phyloP scores from a whole-genome alignment of 164 flowering plant genomes.

The Stephania cephalantha region DNA sequence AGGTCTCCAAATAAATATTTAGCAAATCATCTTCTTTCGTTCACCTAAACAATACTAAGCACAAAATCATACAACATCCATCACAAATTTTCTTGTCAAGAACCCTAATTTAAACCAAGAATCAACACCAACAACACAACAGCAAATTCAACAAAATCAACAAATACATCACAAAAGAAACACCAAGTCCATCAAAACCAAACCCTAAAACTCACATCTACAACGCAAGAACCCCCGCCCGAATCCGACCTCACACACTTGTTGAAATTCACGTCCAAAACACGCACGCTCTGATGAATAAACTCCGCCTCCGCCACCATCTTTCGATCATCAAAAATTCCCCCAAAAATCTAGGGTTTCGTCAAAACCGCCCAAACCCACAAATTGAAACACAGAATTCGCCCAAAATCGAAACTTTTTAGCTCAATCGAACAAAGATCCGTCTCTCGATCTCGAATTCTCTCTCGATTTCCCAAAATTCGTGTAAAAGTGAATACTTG shows the following conservation, averaged over 20 bases:
- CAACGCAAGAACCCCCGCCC: constrained; percentile 24
- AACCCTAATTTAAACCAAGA: background rate
- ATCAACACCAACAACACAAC: background rate
- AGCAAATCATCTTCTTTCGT: background rate
- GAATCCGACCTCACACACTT: constrained; percentile 21
- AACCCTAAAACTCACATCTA: constrained; percentile 21
- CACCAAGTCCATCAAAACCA: background rate
- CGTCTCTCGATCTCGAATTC: no score
- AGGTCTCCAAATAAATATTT: background rate
- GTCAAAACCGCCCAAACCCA: background rate
- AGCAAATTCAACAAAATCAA: background rate
- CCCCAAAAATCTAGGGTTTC: background rate
- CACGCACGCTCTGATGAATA: constrained; percentile 20
- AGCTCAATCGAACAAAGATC: no score
- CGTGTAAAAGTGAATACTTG: background rate
- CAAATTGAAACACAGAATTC: no score
- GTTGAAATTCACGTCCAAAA: constrained; percentile 27
- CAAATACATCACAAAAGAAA: background rate
- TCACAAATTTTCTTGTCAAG: background rate
- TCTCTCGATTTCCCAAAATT: no score
- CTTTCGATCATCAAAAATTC: constrained; percentile 19
- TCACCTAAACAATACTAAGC: background rate
- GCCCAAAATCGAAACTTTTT: no score
- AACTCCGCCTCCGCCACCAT: constrained; percentile 31
- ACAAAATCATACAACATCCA: background rate